These are phyloP conservation scores for Fusarium sp. DNA, from an alignment of 2,329 filamentous ascomycete genomes.

Conservation along the genomic window DNA sequence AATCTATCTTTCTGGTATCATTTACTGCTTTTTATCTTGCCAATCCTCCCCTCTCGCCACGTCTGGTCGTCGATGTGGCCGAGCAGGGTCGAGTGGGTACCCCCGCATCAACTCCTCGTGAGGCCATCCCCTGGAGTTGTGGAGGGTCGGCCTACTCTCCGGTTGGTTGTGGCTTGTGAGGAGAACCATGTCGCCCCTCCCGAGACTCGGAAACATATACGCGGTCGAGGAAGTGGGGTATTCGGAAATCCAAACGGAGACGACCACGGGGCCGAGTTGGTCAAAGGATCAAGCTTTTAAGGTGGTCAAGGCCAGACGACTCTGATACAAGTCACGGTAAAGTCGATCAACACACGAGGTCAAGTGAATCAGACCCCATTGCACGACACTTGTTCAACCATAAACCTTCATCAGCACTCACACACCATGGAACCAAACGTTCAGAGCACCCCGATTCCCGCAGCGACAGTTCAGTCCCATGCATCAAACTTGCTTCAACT, in stretches of 20 bases:
- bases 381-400: background rate
- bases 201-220: slow-evolving; percentile 7
- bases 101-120: slow-evolving; percentile 12
- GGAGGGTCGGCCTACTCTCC: slow-evolving; percentile 20
- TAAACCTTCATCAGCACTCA: background rate
- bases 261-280: background rate
- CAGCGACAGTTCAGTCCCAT: slow-evolving; percentile 56
- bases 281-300: background rate
- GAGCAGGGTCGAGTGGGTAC: background rate
- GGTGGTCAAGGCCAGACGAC: background rate
- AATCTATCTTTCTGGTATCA: background rate
- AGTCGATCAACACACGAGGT: background rate
- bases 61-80: background rate
- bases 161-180: background rate
- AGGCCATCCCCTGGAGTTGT: background rate
- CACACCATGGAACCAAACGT: slow-evolving; percentile 16
- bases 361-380: background rate
- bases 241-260: background rate
- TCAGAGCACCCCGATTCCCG: slow-evolving; percentile 45
- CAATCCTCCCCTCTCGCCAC: background rate
- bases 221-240: background rate
- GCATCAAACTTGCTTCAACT: slow-evolving; percentile 58
- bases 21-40: background rate
- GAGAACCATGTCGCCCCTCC: background rate
- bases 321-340: background rate